Conservation (phyloP, 2,329 filamentous ascomycete species). For the Ascochyta rabiei region DNA sequence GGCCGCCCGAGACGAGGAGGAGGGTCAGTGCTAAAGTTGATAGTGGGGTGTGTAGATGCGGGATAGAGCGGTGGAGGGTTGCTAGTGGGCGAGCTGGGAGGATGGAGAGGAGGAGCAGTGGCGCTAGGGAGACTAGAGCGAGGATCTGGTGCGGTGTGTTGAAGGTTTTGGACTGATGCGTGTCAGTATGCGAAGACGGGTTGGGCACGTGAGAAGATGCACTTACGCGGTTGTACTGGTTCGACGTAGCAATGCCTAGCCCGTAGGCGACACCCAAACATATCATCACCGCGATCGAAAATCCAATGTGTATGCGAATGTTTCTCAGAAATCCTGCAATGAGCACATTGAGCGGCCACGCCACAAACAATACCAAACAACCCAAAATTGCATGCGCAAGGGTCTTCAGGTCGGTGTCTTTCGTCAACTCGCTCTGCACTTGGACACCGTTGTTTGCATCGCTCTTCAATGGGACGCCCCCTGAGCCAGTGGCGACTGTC, state of each 20-base stretch:
- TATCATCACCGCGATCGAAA: constrained; percentile 47
- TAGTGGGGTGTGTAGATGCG: constrained; percentile 46
- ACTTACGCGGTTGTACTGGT: constrained; percentile 50
- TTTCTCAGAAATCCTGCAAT: constrained; percentile 48
- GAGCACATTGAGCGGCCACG: constrained; percentile 42
- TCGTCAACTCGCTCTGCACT: constrained; percentile 26
- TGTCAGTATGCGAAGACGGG: constrained; percentile 3
- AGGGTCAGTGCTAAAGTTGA: constrained; percentile 49
- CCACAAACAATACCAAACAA: constrained; percentile 42
- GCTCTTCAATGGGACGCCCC: constrained; percentile 40
- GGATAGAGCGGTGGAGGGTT: constrained; percentile 48
- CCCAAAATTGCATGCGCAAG: constrained; percentile 42
- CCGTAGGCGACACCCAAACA: constrained; percentile 48
- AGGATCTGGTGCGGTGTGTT: constrained; percentile 56
- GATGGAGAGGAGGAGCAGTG: constrained; percentile 32
- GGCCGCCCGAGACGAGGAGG: constrained; percentile 42
- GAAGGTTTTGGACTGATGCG: constrained; percentile 49
- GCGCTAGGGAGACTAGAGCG: constrained; percentile 57
- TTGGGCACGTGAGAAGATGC: neutral
- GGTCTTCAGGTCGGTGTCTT: constrained; percentile 36
- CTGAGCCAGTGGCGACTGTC: constrained; percentile 44
- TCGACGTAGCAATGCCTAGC: constrained; percentile 51
- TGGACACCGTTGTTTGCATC: constrained; percentile 30
- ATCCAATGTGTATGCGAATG: constrained; percentile 51
- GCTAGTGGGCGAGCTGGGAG: constrained; percentile 36